A percentile compares a stretch with the other conserved stretches of the same genome.
These are phyloP conservation scores for Thermochaetoides thermophila DNA, from an alignment of 495 filamentous ascomycete species.

Conservation along the genomic window DNA sequence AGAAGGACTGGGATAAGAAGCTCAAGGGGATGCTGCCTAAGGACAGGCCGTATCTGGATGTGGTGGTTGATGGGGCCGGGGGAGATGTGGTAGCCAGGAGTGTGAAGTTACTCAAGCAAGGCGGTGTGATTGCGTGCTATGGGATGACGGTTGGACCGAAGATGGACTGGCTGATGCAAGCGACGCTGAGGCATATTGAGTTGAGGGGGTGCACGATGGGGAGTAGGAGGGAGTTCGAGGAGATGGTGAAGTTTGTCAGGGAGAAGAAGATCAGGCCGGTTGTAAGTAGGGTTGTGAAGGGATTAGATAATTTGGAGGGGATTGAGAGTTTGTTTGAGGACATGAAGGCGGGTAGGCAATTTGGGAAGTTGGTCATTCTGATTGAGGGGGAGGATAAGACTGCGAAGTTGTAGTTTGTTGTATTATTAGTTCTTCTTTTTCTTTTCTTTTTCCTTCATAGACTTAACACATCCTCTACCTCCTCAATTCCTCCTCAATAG, in stretches of 20 bases:
- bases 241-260: slow-evolving; percentile 62
- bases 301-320: slow-evolving; percentile 47
- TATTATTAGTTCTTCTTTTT: neutral
- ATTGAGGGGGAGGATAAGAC: slow-evolving; percentile 16
- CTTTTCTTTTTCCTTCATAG: neutral
- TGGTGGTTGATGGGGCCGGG: slow-evolving; percentile 63
- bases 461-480: neutral
- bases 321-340: slow-evolving; percentile 60
- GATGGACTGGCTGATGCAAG: slow-evolving; percentile 56
- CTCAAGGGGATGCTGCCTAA: slow-evolving; percentile 39
- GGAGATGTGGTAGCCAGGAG: slow-evolving; percentile 51
- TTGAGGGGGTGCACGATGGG: slow-evolving; percentile 63
- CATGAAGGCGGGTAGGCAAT: slow-evolving; percentile 60
- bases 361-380: slow-evolving; percentile 59
- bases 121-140: slow-evolving; percentile 55
- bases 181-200: slow-evolving; percentile 64
- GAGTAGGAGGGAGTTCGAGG: slow-evolving; percentile 54
- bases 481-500: slow-evolving; percentile 2
- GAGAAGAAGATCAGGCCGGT: slow-evolving; percentile 49
- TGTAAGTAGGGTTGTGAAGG: slow-evolving; percentile 43
- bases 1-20: slow-evolving; percentile 53
- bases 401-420: slow-evolving; percentile 10
- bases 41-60: slow-evolving; percentile 47
- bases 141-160: slow-evolving; percentile 66
- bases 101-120: slow-evolving; percentile 41